Evolutionary conservation across 495 filamentous ascomycete species (phyloP), one percentile per base, ranked within the genome.

Genomic region (Daldinia bambusicola): DNA sequence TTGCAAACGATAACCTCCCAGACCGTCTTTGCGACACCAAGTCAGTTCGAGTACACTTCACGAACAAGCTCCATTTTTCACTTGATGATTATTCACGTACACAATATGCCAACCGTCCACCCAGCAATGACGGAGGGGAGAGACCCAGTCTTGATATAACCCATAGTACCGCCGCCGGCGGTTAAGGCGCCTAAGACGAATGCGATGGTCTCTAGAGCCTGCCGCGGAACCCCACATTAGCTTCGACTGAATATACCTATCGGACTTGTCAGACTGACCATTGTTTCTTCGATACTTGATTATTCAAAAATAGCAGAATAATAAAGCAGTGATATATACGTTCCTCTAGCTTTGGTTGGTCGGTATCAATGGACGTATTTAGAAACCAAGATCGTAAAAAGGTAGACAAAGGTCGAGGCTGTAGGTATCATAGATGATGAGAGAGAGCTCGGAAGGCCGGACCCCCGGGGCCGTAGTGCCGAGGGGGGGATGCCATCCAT

Each of bases 121-220:
- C 95, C 95, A 20, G 95, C 95, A 1, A 85, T 86, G 67, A 98
- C 83, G 14, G 93, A 97, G 41, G 95, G 95, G 66, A 94, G 77
- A 26, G 94, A 97, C 63, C 92, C 89, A 0, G 93, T 95, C 75
- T 89, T 90, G 34, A 82, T 69, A 55, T 91, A 99, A 75, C 95
- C 95, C 72, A 91, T 91, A 59, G 89, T 89, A 66, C 95, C 95
- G 70, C 95, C 95, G 48, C 90, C 83, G 55, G 93, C 93, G 67
- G 93, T 97, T 32, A 99, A 85, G 72, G 87, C 84, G 58, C 90
- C 91, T 78, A 99, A 90, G 72, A 91, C 72, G 79, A 90, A 90
- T 56, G 95, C 93, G 66, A 77, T 77, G 30, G 51, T 74, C 48
- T 77, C 63, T 5, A 77, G 60, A 72, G 74, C 18, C 74, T 76